phyloP scores from a whole-genome alignment of 108 stramenopile species.

The Chaetoceros muelleri region DNA sequence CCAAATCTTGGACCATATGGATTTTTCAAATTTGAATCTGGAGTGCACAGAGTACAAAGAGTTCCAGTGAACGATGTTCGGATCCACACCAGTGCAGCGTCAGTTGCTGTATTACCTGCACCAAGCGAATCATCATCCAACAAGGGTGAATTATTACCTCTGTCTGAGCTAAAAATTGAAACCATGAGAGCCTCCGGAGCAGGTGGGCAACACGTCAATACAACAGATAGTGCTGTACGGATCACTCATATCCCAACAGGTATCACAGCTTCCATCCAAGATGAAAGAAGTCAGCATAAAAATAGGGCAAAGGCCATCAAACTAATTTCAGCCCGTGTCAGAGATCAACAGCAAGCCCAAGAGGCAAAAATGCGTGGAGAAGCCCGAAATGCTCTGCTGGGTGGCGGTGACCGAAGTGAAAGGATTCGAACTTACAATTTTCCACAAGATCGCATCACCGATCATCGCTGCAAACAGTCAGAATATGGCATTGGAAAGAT shows the following conservation, averaged over 20 bases:
- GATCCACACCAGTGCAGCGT: conserved; percentile 92
- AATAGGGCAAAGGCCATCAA: conserved; percentile 92
- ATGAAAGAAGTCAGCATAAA: conserved; percentile 94
- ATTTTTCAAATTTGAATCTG: conserved; percentile 85
- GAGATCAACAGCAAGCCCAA: conserved; percentile 40
- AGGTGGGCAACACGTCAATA: conserved; percentile 94
- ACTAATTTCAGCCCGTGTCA: conserved; percentile 77
- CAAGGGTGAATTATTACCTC: conserved; percentile 28
- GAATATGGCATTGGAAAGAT: conserved; percentile 52
- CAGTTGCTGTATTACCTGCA: conserved; percentile 88
- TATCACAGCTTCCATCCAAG: conserved; percentile 91
- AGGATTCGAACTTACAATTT: conserved; percentile 97
- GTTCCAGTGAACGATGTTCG: conserved; percentile 88
- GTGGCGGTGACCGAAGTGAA: conserved; percentile 90
- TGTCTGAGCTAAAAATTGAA: conserved; percentile 77
- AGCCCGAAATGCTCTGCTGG: conserved; percentile 62
- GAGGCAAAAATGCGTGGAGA: conserved; percentile 39
- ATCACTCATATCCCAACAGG: conserved; percentile 96
- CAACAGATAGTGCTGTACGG: conserved; percentile 97
- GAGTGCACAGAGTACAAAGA: conserved; percentile 96
- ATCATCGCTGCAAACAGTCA: conserved; percentile 84
- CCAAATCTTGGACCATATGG: conserved; percentile 70
- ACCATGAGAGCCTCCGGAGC: conserved; percentile 87
- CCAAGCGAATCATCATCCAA: conserved; percentile 33
- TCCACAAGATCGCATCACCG: conserved; percentile 95